A percentile compares a stretch with the other conserved stretches of the same genome.
Evolutionary conservation across 371 early-diverging fungal species (phyloP).

Genomic region (Capillidium rhysosporum): DNA sequence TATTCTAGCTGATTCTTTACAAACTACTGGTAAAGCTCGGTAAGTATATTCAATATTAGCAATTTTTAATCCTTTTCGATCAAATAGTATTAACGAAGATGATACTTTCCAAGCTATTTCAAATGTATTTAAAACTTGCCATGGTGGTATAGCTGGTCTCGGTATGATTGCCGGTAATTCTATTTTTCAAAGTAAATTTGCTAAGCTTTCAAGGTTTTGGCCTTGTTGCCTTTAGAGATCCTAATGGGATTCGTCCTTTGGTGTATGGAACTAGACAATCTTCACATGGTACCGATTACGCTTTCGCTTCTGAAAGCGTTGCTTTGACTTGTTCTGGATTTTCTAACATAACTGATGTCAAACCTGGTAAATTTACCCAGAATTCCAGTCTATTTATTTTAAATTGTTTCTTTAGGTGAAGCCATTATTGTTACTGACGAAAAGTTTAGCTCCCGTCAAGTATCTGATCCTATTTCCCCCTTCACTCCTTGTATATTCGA

Average conservation of each 20-base stretch:
- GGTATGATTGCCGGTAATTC: conserved; percentile 82
- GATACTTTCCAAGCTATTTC: conserved; percentile 87
- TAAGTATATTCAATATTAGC: conserved; percentile 11
- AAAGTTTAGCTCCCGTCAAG: conserved; percentile 28
- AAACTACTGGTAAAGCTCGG: conserved; percentile 84
- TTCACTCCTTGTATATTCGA: conserved; percentile 94
- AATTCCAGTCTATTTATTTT: neutral
- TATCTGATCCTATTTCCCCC: conserved; percentile 16
- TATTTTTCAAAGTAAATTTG: neutral
- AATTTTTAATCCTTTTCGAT: neutral
- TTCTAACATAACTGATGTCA: conserved; percentile 66
- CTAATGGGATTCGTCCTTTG: conserved; percentile 87
- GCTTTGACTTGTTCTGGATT: conserved; percentile 78
- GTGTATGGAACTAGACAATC: conserved; percentile 62
- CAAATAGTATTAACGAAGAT: conserved; percentile 72
- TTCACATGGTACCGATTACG: conserved; percentile 58
- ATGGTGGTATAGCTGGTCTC: conserved; percentile 84
- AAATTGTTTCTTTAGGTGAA: conserved; percentile 26
- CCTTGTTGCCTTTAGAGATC: conserved; percentile 80
- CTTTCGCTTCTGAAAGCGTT: conserved; percentile 93
- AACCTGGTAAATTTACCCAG: conserved; percentile 29
- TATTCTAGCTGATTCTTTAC: conserved; percentile 81
- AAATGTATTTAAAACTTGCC: conserved; percentile 56
- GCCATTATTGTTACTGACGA: conserved; percentile 72
- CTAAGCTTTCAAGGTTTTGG: conserved; percentile 31